Evolutionary conservation across 768 basidiomycete species (phyloP), one percentile per base, ranked within the genome.

Genomic region (Leucosporidium yakuticum): DNA sequence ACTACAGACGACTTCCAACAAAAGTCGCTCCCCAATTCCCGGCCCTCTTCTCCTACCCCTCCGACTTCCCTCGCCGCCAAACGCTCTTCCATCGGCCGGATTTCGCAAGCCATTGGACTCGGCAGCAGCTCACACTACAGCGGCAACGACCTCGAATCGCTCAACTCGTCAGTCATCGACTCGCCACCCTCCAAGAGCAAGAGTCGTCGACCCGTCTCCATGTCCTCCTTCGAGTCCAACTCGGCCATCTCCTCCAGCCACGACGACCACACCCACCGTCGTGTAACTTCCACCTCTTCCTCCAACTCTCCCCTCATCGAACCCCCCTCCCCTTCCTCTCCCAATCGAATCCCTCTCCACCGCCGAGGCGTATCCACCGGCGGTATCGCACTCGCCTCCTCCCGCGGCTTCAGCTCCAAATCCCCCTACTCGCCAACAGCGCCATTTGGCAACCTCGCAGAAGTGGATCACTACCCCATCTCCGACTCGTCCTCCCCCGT

Each of bases 211-310:
- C 27, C 55, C 27, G 55, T 32, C 19, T 56, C 32, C 15, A 56
- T 20, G 55, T 31, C 21, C 31, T 56, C 55, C 55, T 50, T 31
- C 48, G 25, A 14, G 5, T 44, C 53, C 44, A 21, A 27, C 23
- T 27, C 60, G 39, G 12, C 54, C 48, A 32, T 50, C 9, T 48
- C 53, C 51, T 48, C 54, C 29, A 54, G 36, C 57, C 51, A 23
- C 54, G 39, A n/a, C 39, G 36, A 53, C 50, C 19, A 56, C 39
- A 51, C 29, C 27, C 68, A 65, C 57, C 62, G 51, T 15, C 68
- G 68, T n/a, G 20, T 65, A 8, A 34, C 51, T 12, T 69, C 68
- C 56, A 65, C 64, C 23, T 63, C 68, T 9, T 69, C 68, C 2
- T 69, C 68, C 8, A 59, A 34, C 25, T n/a, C 56, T 2, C 68